phyloP scores from a whole-genome alignment of 331 rosid genomes.

The Quercus lobata region DNA sequence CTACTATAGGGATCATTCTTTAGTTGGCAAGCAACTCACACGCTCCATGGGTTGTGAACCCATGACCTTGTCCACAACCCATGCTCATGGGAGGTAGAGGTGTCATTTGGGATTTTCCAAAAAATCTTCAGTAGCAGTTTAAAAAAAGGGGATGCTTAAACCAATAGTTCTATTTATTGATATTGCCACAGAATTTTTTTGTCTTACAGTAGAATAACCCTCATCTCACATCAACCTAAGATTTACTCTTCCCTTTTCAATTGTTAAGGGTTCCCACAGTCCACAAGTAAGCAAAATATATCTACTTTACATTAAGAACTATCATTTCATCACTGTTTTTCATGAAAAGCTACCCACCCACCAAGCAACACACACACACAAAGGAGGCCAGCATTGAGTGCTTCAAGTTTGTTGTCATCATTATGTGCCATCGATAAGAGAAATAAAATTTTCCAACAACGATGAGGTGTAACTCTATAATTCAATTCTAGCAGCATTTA shows the following conservation, averaged over 20 bases:
- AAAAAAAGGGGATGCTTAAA: not conserved
- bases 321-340: not conserved
- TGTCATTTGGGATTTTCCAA: not conserved
- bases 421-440: not conserved
- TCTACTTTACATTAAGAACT: not conserved
- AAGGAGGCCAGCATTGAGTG: not conserved
- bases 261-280: not conserved
- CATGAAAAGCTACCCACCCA: not conserved
- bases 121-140: not conserved
- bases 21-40: not conserved
- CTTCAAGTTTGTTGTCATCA: not conserved
- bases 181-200: not conserved
- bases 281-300: not conserved
- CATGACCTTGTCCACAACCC: not conserved
- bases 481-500: not conserved
- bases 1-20: not conserved
- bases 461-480: not conserved
- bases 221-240: not conserved
- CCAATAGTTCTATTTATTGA: not conserved
- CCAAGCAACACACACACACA: not conserved
- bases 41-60: not conserved
- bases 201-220: not conserved
- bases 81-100: not conserved
- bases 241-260: not conserved
- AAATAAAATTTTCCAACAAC: not conserved